Percentiles rank a stretch among this genome's conserved stretches.
These are phyloP conservation scores for Hypoxylon sp. DNA, from an alignment of 2,329 filamentous ascomycete species.

Conservation along the genomic window DNA sequence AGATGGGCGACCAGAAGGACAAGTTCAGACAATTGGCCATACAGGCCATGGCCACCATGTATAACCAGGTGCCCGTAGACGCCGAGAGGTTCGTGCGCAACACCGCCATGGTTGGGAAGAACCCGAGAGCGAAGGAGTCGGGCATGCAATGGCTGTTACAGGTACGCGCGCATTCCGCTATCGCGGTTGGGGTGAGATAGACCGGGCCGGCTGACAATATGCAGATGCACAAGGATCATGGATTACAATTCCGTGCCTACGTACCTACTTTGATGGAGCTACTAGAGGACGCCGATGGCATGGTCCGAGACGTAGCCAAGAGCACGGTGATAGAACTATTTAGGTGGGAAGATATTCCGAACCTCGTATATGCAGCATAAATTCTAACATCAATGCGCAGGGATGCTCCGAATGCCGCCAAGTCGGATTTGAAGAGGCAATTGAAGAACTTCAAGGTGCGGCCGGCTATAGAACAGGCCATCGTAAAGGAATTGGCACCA, in stretches of 20 bases:
- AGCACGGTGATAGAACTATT: slow-evolving; percentile 88
- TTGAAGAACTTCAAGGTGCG: slow-evolving; percentile 86
- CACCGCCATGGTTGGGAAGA: slow-evolving; percentile 81
- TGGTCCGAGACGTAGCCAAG: slow-evolving; percentile 87
- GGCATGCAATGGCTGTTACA: slow-evolving; percentile 87
- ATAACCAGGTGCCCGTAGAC: slow-evolving; percentile 74
- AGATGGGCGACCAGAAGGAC: slow-evolving; percentile 89
- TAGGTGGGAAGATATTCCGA: slow-evolving; percentile 62
- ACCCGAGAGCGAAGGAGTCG: slow-evolving; percentile 84
- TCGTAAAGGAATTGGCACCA: slow-evolving; percentile 78
- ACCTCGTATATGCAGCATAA: not conserved
- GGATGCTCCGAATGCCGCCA: slow-evolving; percentile 82
- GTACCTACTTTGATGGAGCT: slow-evolving; percentile 86
- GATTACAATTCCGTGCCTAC: slow-evolving; percentile 83
- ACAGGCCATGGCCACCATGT: slow-evolving; percentile 82
- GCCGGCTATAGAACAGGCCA: slow-evolving; percentile 84
- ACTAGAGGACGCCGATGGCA: slow-evolving; percentile 89
- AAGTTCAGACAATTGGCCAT: slow-evolving; percentile 80
- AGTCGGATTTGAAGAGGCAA: slow-evolving; percentile 89
- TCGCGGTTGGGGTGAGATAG: slow-evolving; percentile 31
- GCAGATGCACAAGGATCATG: slow-evolving; percentile 84
- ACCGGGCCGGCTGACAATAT: slow-evolving; percentile 43
- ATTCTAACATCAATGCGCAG: slow-evolving; percentile 55
- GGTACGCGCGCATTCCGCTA: slow-evolving; percentile 57
- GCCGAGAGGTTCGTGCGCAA: slow-evolving; percentile 86